A percentile compares a stretch with the other conserved stretches of the same genome.
These are phyloP conservation scores for Candida neerlandica DNA, from an alignment of 1,139 yeast genomes.

Conservation along the genomic window DNA sequence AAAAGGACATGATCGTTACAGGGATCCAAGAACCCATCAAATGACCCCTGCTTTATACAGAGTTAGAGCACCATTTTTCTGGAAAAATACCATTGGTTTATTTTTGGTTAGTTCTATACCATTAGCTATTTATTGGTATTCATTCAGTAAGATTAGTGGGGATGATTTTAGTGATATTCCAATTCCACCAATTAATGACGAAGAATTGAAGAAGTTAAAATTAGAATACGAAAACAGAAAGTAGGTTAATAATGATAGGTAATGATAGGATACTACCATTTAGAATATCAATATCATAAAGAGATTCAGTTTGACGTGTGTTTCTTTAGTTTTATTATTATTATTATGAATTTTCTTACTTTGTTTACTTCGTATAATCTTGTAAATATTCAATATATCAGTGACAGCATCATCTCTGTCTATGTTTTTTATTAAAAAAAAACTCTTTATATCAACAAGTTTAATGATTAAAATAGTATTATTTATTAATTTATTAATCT, in stretches of 20 bases:
- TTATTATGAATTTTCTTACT: too few relatives aligned
- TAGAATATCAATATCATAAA: background rate
- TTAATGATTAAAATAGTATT: background rate
- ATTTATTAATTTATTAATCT: background rate
- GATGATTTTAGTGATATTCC: slow-evolving; percentile 93
- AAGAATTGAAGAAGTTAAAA: slow-evolving; percentile 70
- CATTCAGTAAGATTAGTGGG: slow-evolving; percentile 68
- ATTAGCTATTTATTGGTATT: slow-evolving; percentile 70
- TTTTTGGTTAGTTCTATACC: slow-evolving; percentile 62
- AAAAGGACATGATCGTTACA: slow-evolving; percentile 50
- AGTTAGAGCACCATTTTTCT: slow-evolving; percentile 84
- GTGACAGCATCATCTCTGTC: too few relatives aligned
- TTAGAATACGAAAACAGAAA: slow-evolving; percentile 62
- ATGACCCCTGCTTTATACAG: slow-evolving; percentile 94
- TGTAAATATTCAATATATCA: background rate
- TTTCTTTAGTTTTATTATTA: background rate
- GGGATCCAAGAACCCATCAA: slow-evolving; percentile 76
- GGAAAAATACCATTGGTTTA: slow-evolving; percentile 70
- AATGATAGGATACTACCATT: background rate
- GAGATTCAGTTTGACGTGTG: background rate
- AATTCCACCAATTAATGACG: slow-evolving; percentile 85
- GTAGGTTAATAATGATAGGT: slow-evolving; percentile 4
- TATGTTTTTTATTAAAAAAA: too few relatives aligned
- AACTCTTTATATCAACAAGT: too few relatives aligned
- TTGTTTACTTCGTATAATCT: background rate